Base-by-base conservation (phyloP, 345 rosid species). In the Citropsis articulata region DNA sequence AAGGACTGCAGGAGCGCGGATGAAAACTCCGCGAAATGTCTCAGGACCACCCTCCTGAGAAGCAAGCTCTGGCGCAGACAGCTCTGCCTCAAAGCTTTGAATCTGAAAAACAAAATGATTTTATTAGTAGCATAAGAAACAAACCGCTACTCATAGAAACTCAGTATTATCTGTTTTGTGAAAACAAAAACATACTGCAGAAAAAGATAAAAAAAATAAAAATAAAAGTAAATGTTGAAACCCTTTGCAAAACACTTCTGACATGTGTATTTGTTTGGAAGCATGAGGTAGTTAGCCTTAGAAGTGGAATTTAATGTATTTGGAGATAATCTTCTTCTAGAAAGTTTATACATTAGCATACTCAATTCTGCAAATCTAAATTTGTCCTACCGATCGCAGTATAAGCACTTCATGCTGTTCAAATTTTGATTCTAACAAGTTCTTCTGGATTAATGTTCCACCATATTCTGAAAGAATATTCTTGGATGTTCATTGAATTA, bases 41-140 rank as follows among this genome's bases (percentile, higher is more conserved):
- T 90, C 92, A 33, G 97, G 85, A 31, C 97, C 98, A 71, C 99
- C 97, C 87, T 96, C 98, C 82, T 85, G 80, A 73, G 95, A 82
- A 40, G 91, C 91, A 24, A 96, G 92, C 72, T 72, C 83, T 57
- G 97, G 97, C 57, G 90, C 97, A 71, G 78, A 82, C 76, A 94
- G 85, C 76, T 94, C 97, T 31, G 97, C 94, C 87, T 94, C 99
- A 82, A 96, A 94, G 85, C 98, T 96, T 84, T 96, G 99, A 83
- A 94, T 83, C 98, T 94, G 83, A 79, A 73, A 7, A 83, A 36
- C 45, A 48, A 71, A 24, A 38, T n/a, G 10, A 19, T 65, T 66
- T 80, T 65, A 40, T 59, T 22, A 12, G 42, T 22, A 7, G 42
- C 18, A 9, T 22, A 70, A 22, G 24, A 30, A 66, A 60, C 60